These are phyloP conservation scores for Tulasnella sp. DNA, from an alignment of 768 basidiomycete genomes.

Conservation along the genomic window DNA sequence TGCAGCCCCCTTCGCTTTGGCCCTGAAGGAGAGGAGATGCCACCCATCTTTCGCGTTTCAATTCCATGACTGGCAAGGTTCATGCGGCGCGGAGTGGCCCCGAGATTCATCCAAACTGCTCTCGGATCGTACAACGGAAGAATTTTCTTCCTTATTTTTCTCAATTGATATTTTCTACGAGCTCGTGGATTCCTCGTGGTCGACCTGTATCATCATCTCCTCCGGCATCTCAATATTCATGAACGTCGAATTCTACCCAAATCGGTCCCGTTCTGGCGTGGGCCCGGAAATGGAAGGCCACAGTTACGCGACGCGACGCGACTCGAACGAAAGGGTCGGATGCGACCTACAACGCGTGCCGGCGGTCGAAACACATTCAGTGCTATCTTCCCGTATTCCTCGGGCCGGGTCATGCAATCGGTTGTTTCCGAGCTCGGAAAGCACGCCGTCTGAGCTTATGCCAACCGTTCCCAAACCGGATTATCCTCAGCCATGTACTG, in stretches of 20 bases:
- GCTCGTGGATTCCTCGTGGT: background rate
- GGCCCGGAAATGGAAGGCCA: background rate
- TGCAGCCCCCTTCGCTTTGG: background rate
- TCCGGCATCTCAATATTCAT: background rate
- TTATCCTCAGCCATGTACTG: background rate
- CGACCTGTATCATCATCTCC: background rate
- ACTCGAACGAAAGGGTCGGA: background rate
- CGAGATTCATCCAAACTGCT: background rate
- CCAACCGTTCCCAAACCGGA: background rate
- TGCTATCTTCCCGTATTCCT: background rate
- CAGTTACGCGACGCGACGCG: too few relatives aligned
- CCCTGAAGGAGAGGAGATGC: background rate
- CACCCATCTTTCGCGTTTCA: background rate
- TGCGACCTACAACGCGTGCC: background rate
- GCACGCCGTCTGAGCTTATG: background rate
- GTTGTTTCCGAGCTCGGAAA: background rate
- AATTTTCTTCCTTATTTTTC: background rate
- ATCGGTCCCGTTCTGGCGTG: background rate
- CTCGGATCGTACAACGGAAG: slow-evolving; percentile 1
- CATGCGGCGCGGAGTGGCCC: slow-evolving; percentile 1
- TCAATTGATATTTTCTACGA: background rate
- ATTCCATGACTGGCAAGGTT: background rate
- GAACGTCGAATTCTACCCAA: background rate
- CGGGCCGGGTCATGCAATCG: background rate
- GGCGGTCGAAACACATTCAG: background rate